Base-by-base conservation (phyloP, 805 yeast species). In the Candida hungchunana region DNA sequence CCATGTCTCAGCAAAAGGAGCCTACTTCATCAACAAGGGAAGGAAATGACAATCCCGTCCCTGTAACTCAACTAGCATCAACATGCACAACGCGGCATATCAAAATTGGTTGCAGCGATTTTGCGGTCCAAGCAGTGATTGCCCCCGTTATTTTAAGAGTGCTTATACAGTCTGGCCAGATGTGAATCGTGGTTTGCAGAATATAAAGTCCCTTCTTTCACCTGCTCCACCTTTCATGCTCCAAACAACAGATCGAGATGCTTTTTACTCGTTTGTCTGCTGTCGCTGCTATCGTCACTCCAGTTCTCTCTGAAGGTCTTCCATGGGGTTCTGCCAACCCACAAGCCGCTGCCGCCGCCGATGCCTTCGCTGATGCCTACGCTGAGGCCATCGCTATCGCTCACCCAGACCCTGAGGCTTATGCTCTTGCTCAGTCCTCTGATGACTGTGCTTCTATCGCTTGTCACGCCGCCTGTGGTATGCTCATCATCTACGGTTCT, bases 401-500 rank as follows among this genome's bases (percentile, higher is more conserved):
- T 18, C 45, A 45, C 35, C 45, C 50, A 26, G 50, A 45, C 23
- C 50, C 50, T 22, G 43, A 45, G 18, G 47, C 50, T 18, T 45
- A 45, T 15, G 50, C 50, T 5, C 24, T 45, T 14, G 50, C 50
- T 38, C 47, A 45, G 11, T 43, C 47, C 31, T 43, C 36, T 11
- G 50, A 45, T 43, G 50, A 45, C 31, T 46, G 48, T 44, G 64
- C 63, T 16, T 14, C 58, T 17, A 52, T 58, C 31, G 50, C 38
- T 3, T 60, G 66, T 39, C 64, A 60, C 40, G 52, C 60, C 31
- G 39, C 50, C 20, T 60, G 66, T 55, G 66, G 64, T 38, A 50
- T 52, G 32, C 48, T 60, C 29, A 60, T 60, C 32, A 40, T 51
- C 24, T 56, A 59, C 29, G 64, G 63, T 29, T 44, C 55, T 32